Percentiles rank a stretch among this genome's conserved stretches.
Conservation (phyloP, 129 eudicot genomes). For the Oenanthe sinensis region DNA sequence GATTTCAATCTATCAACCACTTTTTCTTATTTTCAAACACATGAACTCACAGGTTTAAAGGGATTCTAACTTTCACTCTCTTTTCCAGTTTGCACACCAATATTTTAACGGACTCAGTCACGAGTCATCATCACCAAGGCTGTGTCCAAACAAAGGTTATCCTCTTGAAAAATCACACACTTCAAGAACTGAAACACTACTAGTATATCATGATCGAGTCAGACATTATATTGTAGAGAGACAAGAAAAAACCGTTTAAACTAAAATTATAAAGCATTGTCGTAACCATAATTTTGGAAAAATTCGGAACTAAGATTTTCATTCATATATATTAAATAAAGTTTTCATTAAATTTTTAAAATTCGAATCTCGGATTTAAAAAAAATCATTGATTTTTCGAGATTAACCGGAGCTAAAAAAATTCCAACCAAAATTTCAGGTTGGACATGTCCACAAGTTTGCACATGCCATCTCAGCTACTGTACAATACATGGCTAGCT, state of each 20-base stretch:
- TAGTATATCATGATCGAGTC: background rate
- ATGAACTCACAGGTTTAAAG: background rate
- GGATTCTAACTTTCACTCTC: constrained; percentile 1
- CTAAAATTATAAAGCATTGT: background rate
- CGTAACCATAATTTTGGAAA: too few relatives aligned
- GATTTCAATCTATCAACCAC: background rate
- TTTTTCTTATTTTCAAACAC: background rate
- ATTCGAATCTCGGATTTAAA: background rate
- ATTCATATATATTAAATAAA: too few relatives aligned
- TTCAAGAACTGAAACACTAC: background rate
- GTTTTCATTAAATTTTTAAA: too few relatives aligned
- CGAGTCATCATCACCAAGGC: background rate
- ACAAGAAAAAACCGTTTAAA: background rate
- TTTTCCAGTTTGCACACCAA: background rate
- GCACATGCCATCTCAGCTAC: too few relatives aligned
- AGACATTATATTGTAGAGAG: background rate
- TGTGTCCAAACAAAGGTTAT: background rate
- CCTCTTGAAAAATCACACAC: background rate
- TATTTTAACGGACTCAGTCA: background rate
- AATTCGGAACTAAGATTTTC: too few relatives aligned
- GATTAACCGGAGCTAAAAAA: too few relatives aligned
- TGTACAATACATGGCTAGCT: too few relatives aligned
- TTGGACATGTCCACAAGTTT: too few relatives aligned
- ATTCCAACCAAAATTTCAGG: background rate
- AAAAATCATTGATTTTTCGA: background rate